These are phyloP conservation scores for Hanseniaspora hatyaiensis DNA, from an alignment of 805 yeast species.

Conservation along the genomic window DNA sequence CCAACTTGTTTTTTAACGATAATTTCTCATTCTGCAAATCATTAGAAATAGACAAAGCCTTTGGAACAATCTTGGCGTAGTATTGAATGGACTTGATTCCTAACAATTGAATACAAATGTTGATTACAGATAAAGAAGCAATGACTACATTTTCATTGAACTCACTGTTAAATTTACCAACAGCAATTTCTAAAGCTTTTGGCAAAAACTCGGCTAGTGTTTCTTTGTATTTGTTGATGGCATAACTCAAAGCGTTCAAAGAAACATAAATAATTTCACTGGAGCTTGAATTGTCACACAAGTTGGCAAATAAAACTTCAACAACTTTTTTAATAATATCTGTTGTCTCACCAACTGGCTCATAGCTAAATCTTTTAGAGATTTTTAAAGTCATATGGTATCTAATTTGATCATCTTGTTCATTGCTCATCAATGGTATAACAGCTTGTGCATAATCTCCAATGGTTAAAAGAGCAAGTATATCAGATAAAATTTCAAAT, in stretches of 20 bases:
- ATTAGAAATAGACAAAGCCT: conserved; percentile 42
- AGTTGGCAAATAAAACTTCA: conserved; percentile 37
- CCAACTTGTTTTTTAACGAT: conserved; percentile 8
- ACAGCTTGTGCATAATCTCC: conserved; percentile 57
- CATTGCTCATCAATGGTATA: conserved; percentile 30
- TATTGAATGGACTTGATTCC: conserved; percentile 81
- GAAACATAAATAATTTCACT: conserved; percentile 53
- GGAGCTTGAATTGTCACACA: conserved; percentile 23
- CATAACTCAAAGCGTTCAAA: conserved; percentile 51
- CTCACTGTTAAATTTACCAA: conserved; percentile 39
- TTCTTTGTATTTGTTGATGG: conserved; percentile 53
- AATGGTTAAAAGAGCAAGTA: conserved; percentile 64
- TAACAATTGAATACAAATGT: conserved; percentile 54
- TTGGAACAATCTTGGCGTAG: conserved; percentile 75
- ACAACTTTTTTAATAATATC: conserved; percentile 43
- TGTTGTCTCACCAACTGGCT: conserved; percentile 39
- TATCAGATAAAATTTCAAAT: conserved; percentile 47
- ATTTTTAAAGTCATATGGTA: conserved; percentile 53
- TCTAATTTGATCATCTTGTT: conserved; percentile 36
- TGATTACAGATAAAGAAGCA: conserved; percentile 61
- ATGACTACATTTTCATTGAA: conserved; percentile 50
- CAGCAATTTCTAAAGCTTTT: conserved; percentile 39
- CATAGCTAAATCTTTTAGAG: conserved; percentile 57
- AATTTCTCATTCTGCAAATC: conserved; percentile 26
- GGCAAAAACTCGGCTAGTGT: conserved; percentile 39